These are phyloP conservation scores for Penicillium waksmanii DNA, from an alignment of 495 filamentous ascomycete genomes.

Conservation along the genomic window DNA sequence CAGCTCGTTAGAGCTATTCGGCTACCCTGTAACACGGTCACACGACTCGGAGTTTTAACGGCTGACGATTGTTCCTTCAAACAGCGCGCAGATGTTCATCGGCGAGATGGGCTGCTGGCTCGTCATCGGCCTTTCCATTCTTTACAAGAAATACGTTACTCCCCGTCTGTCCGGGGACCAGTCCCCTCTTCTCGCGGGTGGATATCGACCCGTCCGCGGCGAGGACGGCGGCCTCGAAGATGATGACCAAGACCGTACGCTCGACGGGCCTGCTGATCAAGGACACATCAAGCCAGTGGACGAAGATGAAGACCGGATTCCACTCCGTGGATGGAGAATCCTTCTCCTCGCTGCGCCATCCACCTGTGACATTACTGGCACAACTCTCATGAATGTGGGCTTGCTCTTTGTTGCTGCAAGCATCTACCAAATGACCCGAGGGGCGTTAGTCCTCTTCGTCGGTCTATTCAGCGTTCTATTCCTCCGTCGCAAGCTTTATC, in stretches of 20 bases:
- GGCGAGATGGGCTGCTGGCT: conserved; percentile 94
- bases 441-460: conserved; percentile 92
- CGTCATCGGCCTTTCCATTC: conserved; percentile 67
- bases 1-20: background rate
- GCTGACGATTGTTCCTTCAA: conserved; percentile 14
- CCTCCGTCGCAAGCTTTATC: conserved; percentile 70
- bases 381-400: conserved; percentile 96
- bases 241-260: conserved; percentile 48
- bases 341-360: conserved; percentile 81
- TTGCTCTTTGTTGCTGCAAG: conserved; percentile 90
- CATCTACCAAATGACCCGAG: conserved; percentile 98
- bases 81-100: conserved; percentile 83
- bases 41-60: conserved; percentile 8
- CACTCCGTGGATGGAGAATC: conserved; percentile 73
- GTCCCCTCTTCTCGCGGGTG: conserved; percentile 53
- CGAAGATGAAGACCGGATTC: conserved; percentile 49
- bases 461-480: conserved; percentile 94
- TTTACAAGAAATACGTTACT: conserved; percentile 62
- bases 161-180: conserved; percentile 38
- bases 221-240: conserved; percentile 53
- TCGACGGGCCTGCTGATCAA: conserved; percentile 31
- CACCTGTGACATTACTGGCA: conserved; percentile 91
- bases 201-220: conserved; percentile 65
- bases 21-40: background rate
- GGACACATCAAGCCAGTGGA: conserved; percentile 54